Conservation (phyloP, 1,284 basidiomycete species). For the Malassezia brasiliensis region DNA sequence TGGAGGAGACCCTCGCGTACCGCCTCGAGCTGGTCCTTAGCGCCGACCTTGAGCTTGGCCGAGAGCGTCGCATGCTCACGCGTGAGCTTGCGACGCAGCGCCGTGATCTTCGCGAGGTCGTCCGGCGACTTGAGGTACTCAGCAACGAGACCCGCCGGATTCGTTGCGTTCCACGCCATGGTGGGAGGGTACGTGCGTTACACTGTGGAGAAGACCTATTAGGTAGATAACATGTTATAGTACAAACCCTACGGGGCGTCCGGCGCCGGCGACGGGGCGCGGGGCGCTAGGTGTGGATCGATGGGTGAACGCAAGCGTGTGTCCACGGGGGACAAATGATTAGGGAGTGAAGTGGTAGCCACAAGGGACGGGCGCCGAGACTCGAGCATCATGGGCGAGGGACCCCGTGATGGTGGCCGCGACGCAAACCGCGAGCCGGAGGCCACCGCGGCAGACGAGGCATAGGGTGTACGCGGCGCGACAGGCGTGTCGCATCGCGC, state of each 20-base stretch:
- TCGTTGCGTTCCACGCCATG: conserved; percentile 8
- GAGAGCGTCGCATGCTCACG: conserved; percentile 96
- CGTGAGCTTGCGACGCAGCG: conserved; percentile 84
- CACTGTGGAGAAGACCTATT: not conserved
- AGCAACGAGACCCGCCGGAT: conserved; percentile 22
- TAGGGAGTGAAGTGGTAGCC: not conserved
- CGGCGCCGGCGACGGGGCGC: not conserved
- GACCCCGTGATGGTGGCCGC: conserved; percentile 8
- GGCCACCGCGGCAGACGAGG: not conserved
- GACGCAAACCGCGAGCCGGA: not conserved
- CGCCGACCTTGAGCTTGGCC: conserved; percentile 77
- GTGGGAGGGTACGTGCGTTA: not conserved
- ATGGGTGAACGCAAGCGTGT: not conserved
- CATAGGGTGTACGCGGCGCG: not conserved
- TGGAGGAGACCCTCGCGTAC: conserved; percentile 80
- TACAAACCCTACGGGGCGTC: not conserved
- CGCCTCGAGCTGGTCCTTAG: conserved; percentile 84
- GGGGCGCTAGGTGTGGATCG: not conserved
- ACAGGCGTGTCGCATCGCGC: not conserved
- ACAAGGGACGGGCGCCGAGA: conserved; percentile 1
- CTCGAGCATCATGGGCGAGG: conserved; percentile 8
- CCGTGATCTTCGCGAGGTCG: conserved; percentile 77
- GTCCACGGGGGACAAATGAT: not conserved
- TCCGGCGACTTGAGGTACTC: conserved; percentile 59
- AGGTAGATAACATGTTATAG: conserved; percentile 3